Evolutionary conservation across 352 stramenopile species (phyloP).

Genomic region (Pelagophyceae sp.): DNA sequence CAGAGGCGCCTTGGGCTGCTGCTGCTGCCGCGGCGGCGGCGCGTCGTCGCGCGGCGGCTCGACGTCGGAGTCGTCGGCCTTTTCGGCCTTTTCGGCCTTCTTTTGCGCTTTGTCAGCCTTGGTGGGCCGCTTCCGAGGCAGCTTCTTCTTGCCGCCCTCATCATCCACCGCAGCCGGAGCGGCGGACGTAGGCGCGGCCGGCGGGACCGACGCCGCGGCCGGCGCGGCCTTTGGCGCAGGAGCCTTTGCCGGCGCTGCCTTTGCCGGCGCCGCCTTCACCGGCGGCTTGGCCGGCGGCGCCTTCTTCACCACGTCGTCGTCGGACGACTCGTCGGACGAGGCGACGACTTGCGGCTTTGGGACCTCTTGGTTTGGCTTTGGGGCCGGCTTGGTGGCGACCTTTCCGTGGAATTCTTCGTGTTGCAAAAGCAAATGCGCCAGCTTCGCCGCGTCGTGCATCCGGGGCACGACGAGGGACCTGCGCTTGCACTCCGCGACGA

Average conservation of each 20-base stretch:
- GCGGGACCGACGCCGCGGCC: too few species aligned
- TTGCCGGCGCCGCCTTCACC: not conserved
- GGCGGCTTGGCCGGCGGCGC: not conserved
- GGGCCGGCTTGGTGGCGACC: not conserved
- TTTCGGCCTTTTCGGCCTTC: not conserved
- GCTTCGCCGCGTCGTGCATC: not conserved
- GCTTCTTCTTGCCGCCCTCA: too few species aligned
- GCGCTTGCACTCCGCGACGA: not conserved
- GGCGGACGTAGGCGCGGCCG: too few species aligned
- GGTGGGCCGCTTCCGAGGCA: too few species aligned
- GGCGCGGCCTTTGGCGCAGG: not conserved
- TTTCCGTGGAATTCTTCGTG: slow-evolving; percentile 5
- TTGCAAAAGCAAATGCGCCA: not conserved
- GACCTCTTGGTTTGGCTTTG: not conserved
- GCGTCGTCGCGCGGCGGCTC: not conserved
- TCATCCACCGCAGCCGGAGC: too few species aligned
- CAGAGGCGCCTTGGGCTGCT: not conserved
- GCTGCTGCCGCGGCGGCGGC: not conserved
- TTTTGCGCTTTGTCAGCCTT: too few species aligned
- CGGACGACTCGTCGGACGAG: not conserved
- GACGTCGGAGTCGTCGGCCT: not conserved
- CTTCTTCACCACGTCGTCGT: not conserved
- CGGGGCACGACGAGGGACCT: not conserved
- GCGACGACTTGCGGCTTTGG: not conserved
- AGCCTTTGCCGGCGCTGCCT: too few species aligned